Evolutionary conservation across 1,284 basidiomycete genomes (phyloP).

Genomic region (Coniophora puteana): DNA sequence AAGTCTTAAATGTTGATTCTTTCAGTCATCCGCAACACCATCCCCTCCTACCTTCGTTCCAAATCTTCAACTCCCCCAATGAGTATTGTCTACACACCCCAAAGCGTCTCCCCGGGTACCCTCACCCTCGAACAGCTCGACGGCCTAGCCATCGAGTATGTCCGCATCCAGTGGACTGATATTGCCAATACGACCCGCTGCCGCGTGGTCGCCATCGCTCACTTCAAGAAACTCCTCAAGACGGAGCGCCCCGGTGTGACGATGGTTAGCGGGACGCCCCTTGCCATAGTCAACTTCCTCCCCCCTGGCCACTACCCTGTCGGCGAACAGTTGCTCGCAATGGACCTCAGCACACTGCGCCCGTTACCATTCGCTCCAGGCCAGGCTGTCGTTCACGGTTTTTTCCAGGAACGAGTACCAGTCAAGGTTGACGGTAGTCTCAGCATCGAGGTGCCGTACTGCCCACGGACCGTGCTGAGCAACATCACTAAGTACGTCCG

Average conservation of each 20-base stretch:
- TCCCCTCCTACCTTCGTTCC: too few relatives aligned
- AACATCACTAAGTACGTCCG: slow-evolving; percentile 47
- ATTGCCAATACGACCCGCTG: slow-evolving; percentile 49
- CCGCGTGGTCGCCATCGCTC: slow-evolving; percentile 48
- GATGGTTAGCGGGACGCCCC: too few relatives aligned
- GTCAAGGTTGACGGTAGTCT: too few relatives aligned
- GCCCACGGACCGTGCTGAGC: slow-evolving; percentile 51
- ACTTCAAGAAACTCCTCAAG: slow-evolving; percentile 51
- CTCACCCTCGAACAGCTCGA: slow-evolving; percentile 1
- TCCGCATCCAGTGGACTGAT: slow-evolving; percentile 64
- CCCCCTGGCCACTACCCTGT: slow-evolving; percentile 34
- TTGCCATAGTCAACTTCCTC: slow-evolving; percentile 33
- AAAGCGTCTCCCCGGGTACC: background rate
- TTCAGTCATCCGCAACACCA: too few relatives aligned
- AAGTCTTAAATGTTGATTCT: too few relatives aligned
- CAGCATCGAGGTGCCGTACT: slow-evolving; percentile 41
- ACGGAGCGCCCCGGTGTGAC: slow-evolving; percentile 48
- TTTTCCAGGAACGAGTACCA: slow-evolving; percentile 55
- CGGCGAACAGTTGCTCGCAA: slow-evolving; percentile 55
- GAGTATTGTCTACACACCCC: background rate
- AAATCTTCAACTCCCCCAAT: too few relatives aligned
- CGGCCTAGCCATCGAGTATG: slow-evolving; percentile 22
- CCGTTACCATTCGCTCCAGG: slow-evolving; percentile 50
- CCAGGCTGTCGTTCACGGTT: slow-evolving; percentile 59
- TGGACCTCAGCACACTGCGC: slow-evolving; percentile 50